Base-by-base conservation (phyloP, 768 basidiomycete genomes). In the Ramaria rubella region DNA sequence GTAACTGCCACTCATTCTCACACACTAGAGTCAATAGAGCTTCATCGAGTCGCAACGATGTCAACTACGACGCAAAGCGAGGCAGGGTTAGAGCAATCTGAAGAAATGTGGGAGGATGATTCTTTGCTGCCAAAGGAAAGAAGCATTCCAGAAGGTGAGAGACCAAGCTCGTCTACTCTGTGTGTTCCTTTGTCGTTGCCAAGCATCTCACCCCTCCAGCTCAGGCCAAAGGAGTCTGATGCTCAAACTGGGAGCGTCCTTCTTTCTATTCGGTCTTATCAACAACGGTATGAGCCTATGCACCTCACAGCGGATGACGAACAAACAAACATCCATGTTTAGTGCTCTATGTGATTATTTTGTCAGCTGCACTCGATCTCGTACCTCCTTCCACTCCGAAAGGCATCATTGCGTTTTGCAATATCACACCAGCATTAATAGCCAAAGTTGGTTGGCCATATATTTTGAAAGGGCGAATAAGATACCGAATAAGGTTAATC, bases 301-400 rank as follows among this genome's bases (percentile, higher is more conserved):
- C 48, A 17, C 21, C 15, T 38, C 50, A 17, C 19, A 44, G 14
- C 17, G 15, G 21, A 48, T 24, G 4, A 36, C 11, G 23, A n/a
- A 19, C 5, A 45, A 29, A 26, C 12, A 26, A 8, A 57, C 46
- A 4, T 50, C 40, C 26, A 34, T 34, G 26, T 24, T 0, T 60
- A 93, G 93, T 96, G 4, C 76, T 95, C 56, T 96, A 98, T 71
- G 95, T 99, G 34, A 88, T 98, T 59, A 96, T 98, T 59, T 81
- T 99, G 19, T 95, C 92, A 1, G 95, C 95, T 5, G 96, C 96
- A 1, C 75, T 97, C 3, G 96, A 99, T 66, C 80, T 99, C 3
- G 94, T 96, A 1, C 89, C 93, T 7, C 85, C 90, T 1, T 80
- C 86, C 2, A 95, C 92, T 0, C 94, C 95, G 0, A 95, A 95